Percentiles rank a stretch among this genome's conserved stretches.
Conservation (phyloP, 768 basidiomycete genomes). For the Podaxis sp. region DNA sequence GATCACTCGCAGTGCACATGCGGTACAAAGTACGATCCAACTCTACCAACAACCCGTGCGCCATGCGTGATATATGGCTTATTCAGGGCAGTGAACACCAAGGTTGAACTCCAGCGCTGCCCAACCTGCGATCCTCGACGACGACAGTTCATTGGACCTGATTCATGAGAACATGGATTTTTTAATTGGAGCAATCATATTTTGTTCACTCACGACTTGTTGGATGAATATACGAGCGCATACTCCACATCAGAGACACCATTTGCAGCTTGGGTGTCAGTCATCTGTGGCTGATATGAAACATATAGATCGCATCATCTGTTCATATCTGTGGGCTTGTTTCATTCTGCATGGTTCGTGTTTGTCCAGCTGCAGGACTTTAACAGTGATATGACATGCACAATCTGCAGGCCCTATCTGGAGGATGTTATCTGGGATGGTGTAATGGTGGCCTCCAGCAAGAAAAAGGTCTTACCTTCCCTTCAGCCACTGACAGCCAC, state of each 20-base stretch:
- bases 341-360: no score
- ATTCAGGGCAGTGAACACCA: not conserved
- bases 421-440: no score
- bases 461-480: no score
- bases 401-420: no score
- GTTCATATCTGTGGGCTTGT: no score
- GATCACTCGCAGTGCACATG: no score
- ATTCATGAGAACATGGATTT: slow-evolving; percentile 25
- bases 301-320: not conserved
- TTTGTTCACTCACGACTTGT: slow-evolving; percentile 31
- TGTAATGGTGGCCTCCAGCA: no score
- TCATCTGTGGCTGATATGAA: not conserved
- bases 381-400: no score
- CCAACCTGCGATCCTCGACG: slow-evolving; percentile 2
- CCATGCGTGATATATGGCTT: slow-evolving; percentile 18
- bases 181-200: slow-evolving; percentile 35
- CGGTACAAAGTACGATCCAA: no score
- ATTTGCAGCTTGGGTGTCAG: slow-evolving; percentile 30
- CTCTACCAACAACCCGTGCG: not conserved
- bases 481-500: no score
- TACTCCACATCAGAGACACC: slow-evolving; percentile 35
- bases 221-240: slow-evolving; percentile 34
- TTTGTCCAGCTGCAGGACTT: no score
- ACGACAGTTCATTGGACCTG: slow-evolving; percentile 29
- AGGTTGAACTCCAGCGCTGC: slow-evolving; percentile 22